Evolutionary conservation across 176 grass and related monocot species (phyloP).

Genomic region (Eleusine coracana): DNA sequence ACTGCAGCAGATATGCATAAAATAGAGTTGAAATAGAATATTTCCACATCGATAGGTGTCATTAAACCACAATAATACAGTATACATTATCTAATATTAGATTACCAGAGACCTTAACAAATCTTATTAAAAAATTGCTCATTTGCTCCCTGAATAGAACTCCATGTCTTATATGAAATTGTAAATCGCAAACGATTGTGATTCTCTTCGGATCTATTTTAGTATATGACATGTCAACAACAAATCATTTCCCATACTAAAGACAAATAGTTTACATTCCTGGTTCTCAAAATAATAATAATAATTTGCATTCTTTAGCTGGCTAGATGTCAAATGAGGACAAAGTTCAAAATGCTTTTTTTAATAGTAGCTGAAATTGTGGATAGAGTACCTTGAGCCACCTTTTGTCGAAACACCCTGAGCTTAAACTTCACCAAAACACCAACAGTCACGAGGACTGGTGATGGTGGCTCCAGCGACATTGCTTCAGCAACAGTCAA

Average conservation of each 20-base stretch:
- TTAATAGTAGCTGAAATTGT: constrained; percentile 23
- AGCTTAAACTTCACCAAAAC: constrained; percentile 71
- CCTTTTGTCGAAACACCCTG: constrained; percentile 80
- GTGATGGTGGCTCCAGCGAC: constrained; percentile 91
- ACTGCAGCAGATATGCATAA: not conserved
- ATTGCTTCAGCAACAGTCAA: constrained; percentile 97
- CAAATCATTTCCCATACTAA: constrained; percentile 11
- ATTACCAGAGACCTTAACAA: not conserved
- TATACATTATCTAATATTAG: constrained; percentile 25
- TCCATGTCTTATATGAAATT: not conserved
- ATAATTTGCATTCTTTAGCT: not conserved
- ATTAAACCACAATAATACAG: constrained; percentile 14
- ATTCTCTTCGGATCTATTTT: constrained; percentile 5
- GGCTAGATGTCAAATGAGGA: not conserved
- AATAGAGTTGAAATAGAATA: constrained; percentile 4
- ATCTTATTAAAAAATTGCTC: not conserved
- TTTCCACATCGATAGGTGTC: not conserved
- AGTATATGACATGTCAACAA: constrained; percentile 6
- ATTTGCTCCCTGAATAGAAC: constrained; percentile 21
- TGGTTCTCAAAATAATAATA: not conserved
- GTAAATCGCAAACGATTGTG: constrained; percentile 20
- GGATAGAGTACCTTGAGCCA: constrained; percentile 59
- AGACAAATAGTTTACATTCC: not conserved
- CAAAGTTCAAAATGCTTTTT: not conserved
- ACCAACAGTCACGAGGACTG: constrained; percentile 84